Conservation (phyloP, 805 yeast genomes). For the Kuraishia cidri region DNA sequence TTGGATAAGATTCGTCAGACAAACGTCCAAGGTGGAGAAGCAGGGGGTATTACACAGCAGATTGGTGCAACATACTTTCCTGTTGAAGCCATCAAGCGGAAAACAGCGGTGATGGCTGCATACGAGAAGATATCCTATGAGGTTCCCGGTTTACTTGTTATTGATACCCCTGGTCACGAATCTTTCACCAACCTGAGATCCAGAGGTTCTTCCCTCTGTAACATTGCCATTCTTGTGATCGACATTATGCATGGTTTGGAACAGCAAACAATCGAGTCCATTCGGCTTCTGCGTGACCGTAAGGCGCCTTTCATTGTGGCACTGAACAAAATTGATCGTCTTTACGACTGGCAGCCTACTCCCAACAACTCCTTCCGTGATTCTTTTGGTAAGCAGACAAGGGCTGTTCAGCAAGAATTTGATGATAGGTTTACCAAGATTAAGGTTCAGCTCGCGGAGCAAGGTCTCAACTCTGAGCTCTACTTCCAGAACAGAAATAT, state of each 20-base stretch:
- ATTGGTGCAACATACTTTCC: slow-evolving; percentile 99
- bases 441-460: slow-evolving; percentile 90
- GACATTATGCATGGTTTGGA: slow-evolving; percentile 99
- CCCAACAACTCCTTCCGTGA: slow-evolving; percentile 97
- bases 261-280: slow-evolving; percentile 94
- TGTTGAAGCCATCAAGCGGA: slow-evolving; percentile 82
- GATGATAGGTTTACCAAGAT: slow-evolving; percentile 79
- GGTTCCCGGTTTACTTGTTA: slow-evolving; percentile 93
- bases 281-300: slow-evolving; percentile 85
- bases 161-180: slow-evolving; percentile 99
- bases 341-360: slow-evolving; percentile 85
- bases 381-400: slow-evolving; percentile 73
- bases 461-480: slow-evolving; percentile 95
- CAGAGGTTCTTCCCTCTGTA: slow-evolving; percentile 98
- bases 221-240: slow-evolving; percentile 96
- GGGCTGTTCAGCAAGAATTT: slow-evolving; percentile 87
- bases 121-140: slow-evolving; percentile 81
- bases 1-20: slow-evolving; percentile 97
- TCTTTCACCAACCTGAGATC: slow-evolving; percentile 95
- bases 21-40: slow-evolving; percentile 99
- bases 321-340: slow-evolving; percentile 93
- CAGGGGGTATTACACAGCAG: slow-evolving; percentile 99
- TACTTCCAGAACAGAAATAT: slow-evolving; percentile 93
- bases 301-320: slow-evolving; percentile 98
- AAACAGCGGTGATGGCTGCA: slow-evolving; percentile 85